Base-by-base conservation (phyloP, 2,329 filamentous ascomycete genomes). In the Neopestalotiopsis rosae region DNA sequence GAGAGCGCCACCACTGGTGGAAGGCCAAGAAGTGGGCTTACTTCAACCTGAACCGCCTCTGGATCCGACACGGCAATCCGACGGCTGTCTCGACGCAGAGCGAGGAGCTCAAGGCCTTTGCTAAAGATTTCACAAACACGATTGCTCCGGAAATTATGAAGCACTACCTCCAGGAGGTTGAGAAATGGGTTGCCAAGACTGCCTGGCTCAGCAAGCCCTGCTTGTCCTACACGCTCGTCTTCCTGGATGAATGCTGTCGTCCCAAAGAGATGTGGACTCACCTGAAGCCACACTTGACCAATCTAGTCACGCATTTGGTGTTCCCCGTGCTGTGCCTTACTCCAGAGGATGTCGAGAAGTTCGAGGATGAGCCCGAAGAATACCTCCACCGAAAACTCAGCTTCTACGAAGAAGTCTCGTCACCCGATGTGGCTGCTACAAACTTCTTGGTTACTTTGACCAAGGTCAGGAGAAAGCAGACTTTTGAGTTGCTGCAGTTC, bases 1-100 rank as follows among this genome's bases (percentile, higher is more conserved):
- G 96, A 69, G 96, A 98, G 81, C 89, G 92, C 76, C 95, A 97
- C 79, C 94, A 98, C 81, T 99, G 96, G 95, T 99, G 95, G 95
- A 99, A 98, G 86, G 93, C 95, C 72, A 98, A 98, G 90, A 99
- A 99, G 83, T 98, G 96, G 96, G 93, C 95, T 14, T 99, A 98
- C 81, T 97, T 96, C 77, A 98, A 98, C 81, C 83, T 99, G 75
- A 99, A 99, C 84, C 90, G 96, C 71, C 89, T 99, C 20, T 99
- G 96, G 78, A 95, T 98, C 74, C 89, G 95, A 81, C 97, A 99
- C 77, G 96, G 96, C 70, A 98, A 97, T 83, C 93, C 93, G 12
- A 86, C 90, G 62, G 90, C 89, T 49, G 85, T 97, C 69, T 89
- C 91, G 70, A 92, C 92, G 72, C 95, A 94, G 78, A 89, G 87